phyloP scores from a whole-genome alignment of 1,284 basidiomycete species.

The Mrakiaceae sp. region DNA sequence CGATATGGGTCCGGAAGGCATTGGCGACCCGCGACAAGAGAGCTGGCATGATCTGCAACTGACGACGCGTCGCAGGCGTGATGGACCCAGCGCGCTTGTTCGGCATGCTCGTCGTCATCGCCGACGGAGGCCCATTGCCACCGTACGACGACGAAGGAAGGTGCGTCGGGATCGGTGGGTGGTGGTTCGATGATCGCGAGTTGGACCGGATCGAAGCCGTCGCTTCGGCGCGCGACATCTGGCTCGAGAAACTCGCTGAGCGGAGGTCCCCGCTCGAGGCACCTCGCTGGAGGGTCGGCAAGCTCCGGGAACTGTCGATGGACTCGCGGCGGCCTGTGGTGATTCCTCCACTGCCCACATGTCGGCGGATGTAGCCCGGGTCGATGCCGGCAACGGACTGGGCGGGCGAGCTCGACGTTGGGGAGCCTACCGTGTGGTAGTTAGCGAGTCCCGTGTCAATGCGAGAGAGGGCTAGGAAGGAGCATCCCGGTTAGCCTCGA shows the following conservation, averaged over 20 bases:
- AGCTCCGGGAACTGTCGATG: slow-evolving; percentile 8
- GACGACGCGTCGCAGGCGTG: slow-evolving; percentile 35
- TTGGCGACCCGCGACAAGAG: slow-evolving; percentile 87
- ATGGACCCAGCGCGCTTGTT: slow-evolving; percentile 16
- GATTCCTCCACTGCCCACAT: not conserved
- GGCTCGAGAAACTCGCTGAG: slow-evolving; percentile 6
- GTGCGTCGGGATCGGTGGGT: not conserved
- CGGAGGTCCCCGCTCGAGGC: slow-evolving; percentile 1
- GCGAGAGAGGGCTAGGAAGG: slow-evolving; percentile 8
- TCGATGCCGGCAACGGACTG: slow-evolving; percentile 4
- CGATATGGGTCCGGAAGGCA: slow-evolving; percentile 75
- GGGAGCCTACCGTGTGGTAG: too few relatives aligned
- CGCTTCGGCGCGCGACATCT: not conserved
- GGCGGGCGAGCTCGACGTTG: not conserved
- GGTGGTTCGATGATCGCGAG: slow-evolving; percentile 1
- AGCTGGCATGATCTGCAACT: slow-evolving; percentile 85
- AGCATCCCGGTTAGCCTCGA: not conserved
- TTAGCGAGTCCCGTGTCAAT: slow-evolving; percentile 8
- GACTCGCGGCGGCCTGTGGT: slow-evolving; percentile 5
- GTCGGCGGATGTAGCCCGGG: not conserved
- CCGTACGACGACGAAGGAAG: slow-evolving; percentile 2
- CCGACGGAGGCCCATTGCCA: slow-evolving; percentile 15
- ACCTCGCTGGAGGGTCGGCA: not conserved
- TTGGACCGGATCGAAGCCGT: slow-evolving; percentile 2
- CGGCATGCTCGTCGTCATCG: slow-evolving; percentile 3